A percentile compares a stretch with the other conserved stretches of the same genome.
These are phyloP conservation scores for Salix caprea DNA, from an alignment of 345 rosid genomes.

Conservation along the genomic window DNA sequence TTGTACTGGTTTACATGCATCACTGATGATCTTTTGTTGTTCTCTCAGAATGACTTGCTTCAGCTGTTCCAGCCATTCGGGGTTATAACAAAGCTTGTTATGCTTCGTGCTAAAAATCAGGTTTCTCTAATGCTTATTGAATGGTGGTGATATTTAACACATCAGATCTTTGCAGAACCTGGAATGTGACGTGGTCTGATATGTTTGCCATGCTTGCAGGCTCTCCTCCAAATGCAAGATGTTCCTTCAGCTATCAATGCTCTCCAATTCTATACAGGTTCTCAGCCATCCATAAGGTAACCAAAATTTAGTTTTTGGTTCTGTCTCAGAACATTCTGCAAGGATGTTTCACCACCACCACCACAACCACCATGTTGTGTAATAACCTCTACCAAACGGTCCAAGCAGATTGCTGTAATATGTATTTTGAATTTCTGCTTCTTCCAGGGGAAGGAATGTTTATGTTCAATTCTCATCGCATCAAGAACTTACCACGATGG, in stretches of 20 bases:
- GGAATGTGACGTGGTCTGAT: not conserved
- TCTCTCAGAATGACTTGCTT: constrained; percentile 82
- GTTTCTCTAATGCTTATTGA: constrained; percentile 26
- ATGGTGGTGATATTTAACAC: not conserved
- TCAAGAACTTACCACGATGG: constrained; percentile 92
- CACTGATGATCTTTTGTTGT: constrained; percentile 7
- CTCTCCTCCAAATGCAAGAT: constrained; percentile 99
- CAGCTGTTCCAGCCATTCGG: constrained; percentile 99
- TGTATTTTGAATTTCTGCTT: not conserved
- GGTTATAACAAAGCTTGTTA: constrained; percentile 91
- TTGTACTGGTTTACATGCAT: not conserved
- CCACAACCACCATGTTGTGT: not conserved
- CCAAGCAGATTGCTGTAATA: not conserved
- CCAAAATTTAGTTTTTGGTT: not conserved
- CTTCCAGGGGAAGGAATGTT: constrained; percentile 86
- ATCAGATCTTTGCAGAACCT: not conserved
- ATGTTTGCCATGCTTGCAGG: constrained; percentile 41
- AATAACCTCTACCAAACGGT: not conserved
- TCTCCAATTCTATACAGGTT: constrained; percentile 68
- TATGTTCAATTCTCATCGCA: constrained; percentile 98
- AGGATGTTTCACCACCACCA: not conserved
- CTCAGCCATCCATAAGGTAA: constrained; percentile 86
- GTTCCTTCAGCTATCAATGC: constrained; percentile 80
- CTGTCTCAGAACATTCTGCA: not conserved
- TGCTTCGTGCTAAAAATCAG: constrained; percentile 99